A percentile compares a stretch with the other conserved stretches of the same genome.
Conservation (phyloP, 2,329 filamentous ascomycete genomes). For the Pseudogymnoascus sp. region DNA sequence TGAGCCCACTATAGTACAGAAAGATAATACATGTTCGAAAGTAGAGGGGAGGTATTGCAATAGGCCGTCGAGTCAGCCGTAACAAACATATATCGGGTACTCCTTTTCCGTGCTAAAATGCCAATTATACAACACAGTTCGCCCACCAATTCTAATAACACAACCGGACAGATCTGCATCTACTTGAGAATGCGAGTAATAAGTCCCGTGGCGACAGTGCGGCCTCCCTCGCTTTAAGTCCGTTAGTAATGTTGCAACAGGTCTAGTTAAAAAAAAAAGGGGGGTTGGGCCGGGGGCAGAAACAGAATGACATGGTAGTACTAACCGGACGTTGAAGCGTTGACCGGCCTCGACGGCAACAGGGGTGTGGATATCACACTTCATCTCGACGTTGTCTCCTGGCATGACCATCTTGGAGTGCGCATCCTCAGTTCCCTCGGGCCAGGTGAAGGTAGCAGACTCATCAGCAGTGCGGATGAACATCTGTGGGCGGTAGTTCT, state of each 20-base stretch:
- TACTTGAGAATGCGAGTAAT: slow-evolving; percentile 62
- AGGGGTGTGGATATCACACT: slow-evolving; percentile 75
- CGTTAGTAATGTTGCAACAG: no score
- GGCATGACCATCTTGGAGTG: slow-evolving; percentile 84
- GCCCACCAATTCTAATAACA: slow-evolving; percentile 7
- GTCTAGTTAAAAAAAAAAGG: no score
- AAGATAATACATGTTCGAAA: slow-evolving; percentile 3
- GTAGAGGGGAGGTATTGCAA: background rate
- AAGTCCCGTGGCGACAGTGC: slow-evolving; percentile 78
- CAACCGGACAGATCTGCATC: background rate
- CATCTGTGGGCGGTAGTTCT: slow-evolving; percentile 96
- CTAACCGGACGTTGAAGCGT: slow-evolving; percentile 82
- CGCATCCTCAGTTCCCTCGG: slow-evolving; percentile 69
- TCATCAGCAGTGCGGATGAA: slow-evolving; percentile 89
- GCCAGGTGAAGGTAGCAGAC: slow-evolving; percentile 73
- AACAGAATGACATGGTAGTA: background rate
- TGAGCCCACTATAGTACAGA: slow-evolving; percentile 4
- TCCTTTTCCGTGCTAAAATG: slow-evolving; percentile 10
- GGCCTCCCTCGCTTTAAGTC: slow-evolving; percentile 87
- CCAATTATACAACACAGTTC: slow-evolving; percentile 11
- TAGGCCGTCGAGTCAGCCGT: slow-evolving; percentile 4
- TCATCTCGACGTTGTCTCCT: slow-evolving; percentile 98
- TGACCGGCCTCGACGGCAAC: slow-evolving; percentile 85
- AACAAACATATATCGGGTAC: slow-evolving; percentile 9
- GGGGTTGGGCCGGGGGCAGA: no score